Evolutionary conservation across 73 alveolate species (phyloP), one percentile per base, ranked within the genome.

Genomic region (Paramecium octaurelia): DNA sequence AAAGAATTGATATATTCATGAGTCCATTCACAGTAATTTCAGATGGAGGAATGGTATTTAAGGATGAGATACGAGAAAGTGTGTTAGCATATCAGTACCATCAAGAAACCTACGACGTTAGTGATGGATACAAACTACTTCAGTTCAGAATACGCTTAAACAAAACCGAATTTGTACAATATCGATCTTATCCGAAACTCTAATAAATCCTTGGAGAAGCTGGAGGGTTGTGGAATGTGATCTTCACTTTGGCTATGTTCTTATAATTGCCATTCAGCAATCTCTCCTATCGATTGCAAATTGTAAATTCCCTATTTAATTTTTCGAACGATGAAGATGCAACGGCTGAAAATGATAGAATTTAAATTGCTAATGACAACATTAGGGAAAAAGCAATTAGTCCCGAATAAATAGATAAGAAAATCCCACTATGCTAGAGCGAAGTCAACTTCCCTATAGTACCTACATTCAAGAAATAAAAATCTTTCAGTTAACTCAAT

Each of bases 211-310:
- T 80, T 9, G 70, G 76, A 44, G 43, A 80, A 11, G 46, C 57
- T 40, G 91, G 91, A 20, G 91, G 91, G 20, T 80, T 80, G 46
- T 80, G 91, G 91, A 24, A 80, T 31, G 91, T 80, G 4, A 20
- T 80, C 5, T 80, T 80, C 14, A 80, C 91, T 20, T 42, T 80
- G 46, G 73, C 73, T 2, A 31, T 80, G 57, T 23, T 80, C 18
- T 11, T 80, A 20, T 80, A 80, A 46, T 10, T 24, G 2, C 91
- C 91, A 80, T 31, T 80, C 20, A 80, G 91, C 57, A 80, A 80
- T 80, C 24, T 80, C 8, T 80, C 91, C n/a, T 80, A 80, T 48
- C 12, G 57, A 80, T 48, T 80, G 16, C 10, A 34, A 80, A 43
- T 80, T 14, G 46, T 80, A 5, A 80, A 80, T 35, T 80, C 91